A percentile compares a stretch with the other conserved stretches of the same genome.
Conservation (phyloP, 2,329 filamentous ascomycete species). For the Cylindrodendrum hubeiense region DNA sequence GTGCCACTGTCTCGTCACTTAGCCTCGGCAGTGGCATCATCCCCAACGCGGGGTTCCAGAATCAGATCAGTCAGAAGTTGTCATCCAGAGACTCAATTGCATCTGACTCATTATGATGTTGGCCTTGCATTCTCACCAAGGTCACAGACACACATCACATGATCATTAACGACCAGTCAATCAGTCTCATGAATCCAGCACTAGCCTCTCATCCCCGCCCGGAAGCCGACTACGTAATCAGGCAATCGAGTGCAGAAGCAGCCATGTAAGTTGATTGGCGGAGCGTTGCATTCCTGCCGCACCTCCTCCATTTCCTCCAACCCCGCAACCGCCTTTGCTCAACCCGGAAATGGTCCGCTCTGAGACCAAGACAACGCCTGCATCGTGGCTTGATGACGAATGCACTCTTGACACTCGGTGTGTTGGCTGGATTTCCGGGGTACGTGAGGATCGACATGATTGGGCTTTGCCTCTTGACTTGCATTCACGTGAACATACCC, state of each 20-base stretch:
- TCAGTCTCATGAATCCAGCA: neutral
- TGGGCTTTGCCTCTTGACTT: constrained; percentile 1
- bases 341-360: constrained; percentile 6
- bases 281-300: constrained; percentile 21
- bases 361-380: neutral
- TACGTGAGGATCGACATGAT: neutral
- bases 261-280: constrained; percentile 48
- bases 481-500: neutral
- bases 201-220: neutral
- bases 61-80: neutral
- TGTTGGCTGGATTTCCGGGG: neutral
- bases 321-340: constrained; percentile 8
- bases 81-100: neutral
- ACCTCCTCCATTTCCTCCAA: constrained; percentile 32
- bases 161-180: neutral
- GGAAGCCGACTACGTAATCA: neutral
- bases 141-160: too few relatives aligned
- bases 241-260: neutral
- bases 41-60: neutral
- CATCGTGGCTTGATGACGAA: constrained; percentile 12
- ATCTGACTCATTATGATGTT: neutral
- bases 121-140: too few relatives aligned
- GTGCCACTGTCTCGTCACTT: constrained; percentile 27
- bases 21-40: constrained; percentile 18
- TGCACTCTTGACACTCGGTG: constrained; percentile 1